Evolutionary conservation across 116 monocot species (phyloP), one percentile per base, ranked within the genome.

Genomic region (Dioscorea cayenensis): DNA sequence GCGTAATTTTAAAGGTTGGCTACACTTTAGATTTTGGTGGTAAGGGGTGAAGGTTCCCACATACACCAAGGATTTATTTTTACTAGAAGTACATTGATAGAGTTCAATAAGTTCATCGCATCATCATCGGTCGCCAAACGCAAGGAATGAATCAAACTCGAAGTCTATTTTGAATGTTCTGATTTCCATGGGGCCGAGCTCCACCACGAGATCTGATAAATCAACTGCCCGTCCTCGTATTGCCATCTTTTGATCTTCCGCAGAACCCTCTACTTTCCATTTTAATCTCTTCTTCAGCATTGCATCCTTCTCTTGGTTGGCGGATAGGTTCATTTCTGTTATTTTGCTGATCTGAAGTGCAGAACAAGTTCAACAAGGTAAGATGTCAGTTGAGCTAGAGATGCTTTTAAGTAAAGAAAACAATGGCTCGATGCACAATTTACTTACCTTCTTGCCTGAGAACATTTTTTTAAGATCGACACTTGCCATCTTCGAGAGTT

Each of bases 161-260:
- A 94, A 85, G 2, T 71, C 76, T 48, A 99, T 4, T 12, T 86
- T 14, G 51, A 99, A 94, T 52, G 94, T 99, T 64, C 99, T 91
- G 65, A 99, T 94, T 72, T 99, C 99, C 99, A 99, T 99, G 0
- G 99, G 99, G 9, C 78, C 91, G 32, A 99, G 71, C 76, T 99
- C 99, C 3, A 99, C 91, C 23, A 91, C 48, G 12, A 94, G 79
- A 77, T 94, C 66, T 7, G 81, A 73, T 58, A 82, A 83, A 82
- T 94, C 80, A 28, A 99, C 82, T 32, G 83, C 80, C 3, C 84
- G 78, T 29, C 94, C 99, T 71, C 89, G 43, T 7, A 43, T 83
- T 64, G 68, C 60, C 6, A 51, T n/a, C 23, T 51, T 77, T 73
- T 81, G 78, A 20, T 29, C 22, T 7, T 28, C 73, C 17, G 73